A percentile compares a stretch with the other conserved stretches of the same genome.
Evolutionary conservation across 129 eudicot genomes (phyloP).

Genomic region (Logfia minima): DNA sequence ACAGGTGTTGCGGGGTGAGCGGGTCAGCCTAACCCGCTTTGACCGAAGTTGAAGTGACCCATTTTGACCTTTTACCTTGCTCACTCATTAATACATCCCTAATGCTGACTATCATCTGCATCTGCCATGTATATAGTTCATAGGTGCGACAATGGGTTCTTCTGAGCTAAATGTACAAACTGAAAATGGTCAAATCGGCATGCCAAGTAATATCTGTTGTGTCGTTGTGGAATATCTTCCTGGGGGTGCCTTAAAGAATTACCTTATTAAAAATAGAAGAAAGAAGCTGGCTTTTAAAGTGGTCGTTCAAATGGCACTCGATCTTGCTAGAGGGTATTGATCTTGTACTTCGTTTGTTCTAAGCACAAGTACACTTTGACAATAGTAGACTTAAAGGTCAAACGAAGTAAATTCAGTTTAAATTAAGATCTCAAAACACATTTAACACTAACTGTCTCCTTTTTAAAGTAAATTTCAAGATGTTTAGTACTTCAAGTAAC

Average conservation of each 20-base stretch:
- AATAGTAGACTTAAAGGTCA: slow-evolving; percentile 20
- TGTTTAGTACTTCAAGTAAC: slow-evolving; percentile 6
- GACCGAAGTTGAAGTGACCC: background rate
- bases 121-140: slow-evolving; percentile 50
- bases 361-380: slow-evolving; percentile 11
- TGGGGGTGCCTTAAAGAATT: slow-evolving; percentile 79
- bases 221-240: slow-evolving; percentile 89
- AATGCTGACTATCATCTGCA: background rate
- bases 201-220: slow-evolving; percentile 84
- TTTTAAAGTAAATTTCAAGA: background rate
- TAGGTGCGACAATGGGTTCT: slow-evolving; percentile 92
- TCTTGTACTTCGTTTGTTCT: slow-evolving; percentile 1
- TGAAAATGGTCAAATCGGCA: slow-evolving; percentile 73
- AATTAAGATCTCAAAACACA: background rate
- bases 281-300: slow-evolving; percentile 88
- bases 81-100: background rate
- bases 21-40: slow-evolving; percentile 2
- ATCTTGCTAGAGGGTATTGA: slow-evolving; percentile 85
- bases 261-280: slow-evolving; percentile 84
- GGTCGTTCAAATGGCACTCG: slow-evolving; percentile 85
- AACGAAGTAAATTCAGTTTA: background rate
- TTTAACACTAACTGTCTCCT: background rate
- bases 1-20: background rate
- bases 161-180: slow-evolving; percentile 75
- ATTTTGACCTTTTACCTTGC: background rate